phyloP scores from a whole-genome alignment of 176 grass and related monocot species.

The Musa schizocarpa region DNA sequence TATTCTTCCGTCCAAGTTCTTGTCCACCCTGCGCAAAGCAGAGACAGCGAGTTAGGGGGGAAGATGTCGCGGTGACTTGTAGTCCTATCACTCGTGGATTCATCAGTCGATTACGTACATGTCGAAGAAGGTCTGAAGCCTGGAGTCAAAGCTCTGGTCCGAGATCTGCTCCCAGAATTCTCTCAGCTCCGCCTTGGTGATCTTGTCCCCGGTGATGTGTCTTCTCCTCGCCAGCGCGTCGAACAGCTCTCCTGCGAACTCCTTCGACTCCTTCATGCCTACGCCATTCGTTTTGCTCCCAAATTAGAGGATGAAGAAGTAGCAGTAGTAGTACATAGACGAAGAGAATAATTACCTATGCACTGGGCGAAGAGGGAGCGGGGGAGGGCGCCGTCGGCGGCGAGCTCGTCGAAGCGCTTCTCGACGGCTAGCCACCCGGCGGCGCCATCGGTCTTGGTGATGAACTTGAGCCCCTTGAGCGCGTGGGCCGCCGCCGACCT shows the following conservation, averaged over 20 bases:
- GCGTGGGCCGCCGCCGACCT: conserved; percentile 75
- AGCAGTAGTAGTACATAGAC: too few relatives aligned
- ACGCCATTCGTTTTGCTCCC: neutral
- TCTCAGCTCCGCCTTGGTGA: conserved; percentile 76
- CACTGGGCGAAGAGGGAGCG: conserved; percentile 82
- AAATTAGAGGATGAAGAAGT: too few relatives aligned
- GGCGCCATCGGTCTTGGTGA: conserved; percentile 50
- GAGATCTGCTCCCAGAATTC: conserved; percentile 97
- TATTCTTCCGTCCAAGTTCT: conserved; percentile 83
- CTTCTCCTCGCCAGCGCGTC: conserved; percentile 65
- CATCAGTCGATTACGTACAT: conserved; percentile 33
- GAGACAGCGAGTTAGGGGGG: neutral
- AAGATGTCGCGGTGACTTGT: neutral
- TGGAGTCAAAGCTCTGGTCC: conserved; percentile 84
- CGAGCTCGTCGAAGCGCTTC: conserved; percentile 56
- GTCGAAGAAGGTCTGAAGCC: conserved; percentile 98
- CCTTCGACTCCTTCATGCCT: conserved; percentile 69
- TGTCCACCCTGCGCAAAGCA: conserved; percentile 55
- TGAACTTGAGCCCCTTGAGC: conserved; percentile 99
- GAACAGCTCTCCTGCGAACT: conserved; percentile 80
- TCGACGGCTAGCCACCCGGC: conserved; percentile 55
- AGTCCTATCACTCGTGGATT: neutral
- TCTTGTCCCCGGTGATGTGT: conserved; percentile 55
- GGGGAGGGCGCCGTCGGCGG: conserved; percentile 45
- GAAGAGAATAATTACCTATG: conserved; percentile 41